Evolutionary conservation across 305 asterid genomes (phyloP).

Genomic region (Fraxinus ornus): DNA sequence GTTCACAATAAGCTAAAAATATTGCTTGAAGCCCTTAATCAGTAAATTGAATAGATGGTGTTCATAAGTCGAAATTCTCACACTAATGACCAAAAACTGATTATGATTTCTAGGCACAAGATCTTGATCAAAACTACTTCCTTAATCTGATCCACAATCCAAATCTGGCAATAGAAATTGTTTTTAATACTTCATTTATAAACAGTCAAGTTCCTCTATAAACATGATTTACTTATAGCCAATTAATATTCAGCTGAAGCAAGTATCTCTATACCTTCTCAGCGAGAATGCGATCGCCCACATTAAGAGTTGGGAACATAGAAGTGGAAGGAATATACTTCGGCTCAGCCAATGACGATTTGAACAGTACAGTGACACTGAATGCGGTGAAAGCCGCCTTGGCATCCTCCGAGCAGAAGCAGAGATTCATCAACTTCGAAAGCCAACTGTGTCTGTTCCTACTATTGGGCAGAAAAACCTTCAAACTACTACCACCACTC

Average conservation of each 20-base stretch:
- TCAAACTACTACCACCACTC: constrained; percentile 33
- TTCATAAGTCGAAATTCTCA: neutral
- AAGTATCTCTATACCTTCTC: constrained; percentile 63
- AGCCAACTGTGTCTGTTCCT: constrained; percentile 45
- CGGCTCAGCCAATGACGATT: constrained; percentile 90
- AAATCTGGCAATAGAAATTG: constrained; percentile 17
- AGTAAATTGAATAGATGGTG: neutral
- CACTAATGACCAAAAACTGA: neutral
- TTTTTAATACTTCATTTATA: constrained; percentile 1
- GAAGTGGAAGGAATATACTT: constrained; percentile 86
- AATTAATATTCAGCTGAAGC: constrained; percentile 1
- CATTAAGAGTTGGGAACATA: constrained; percentile 88
- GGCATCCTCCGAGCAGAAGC: constrained; percentile 71
- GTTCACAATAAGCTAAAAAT: neutral
- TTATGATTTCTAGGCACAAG: constrained; percentile 4
- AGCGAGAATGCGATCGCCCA: constrained; percentile 78
- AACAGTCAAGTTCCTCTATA: constrained; percentile 1
- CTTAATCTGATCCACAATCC: constrained; percentile 8
- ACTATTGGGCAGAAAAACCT: constrained; percentile 31
- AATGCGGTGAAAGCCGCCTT: constrained; percentile 87
- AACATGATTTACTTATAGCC: neutral
- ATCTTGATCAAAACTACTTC: constrained; percentile 22
- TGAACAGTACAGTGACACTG: constrained; percentile 72
- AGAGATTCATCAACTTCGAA: constrained; percentile 51
- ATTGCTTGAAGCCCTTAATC: constrained; percentile 11